These are phyloP conservation scores for Malus sieversii DNA, from an alignment of 306 rosid species.

Conservation along the genomic window DNA sequence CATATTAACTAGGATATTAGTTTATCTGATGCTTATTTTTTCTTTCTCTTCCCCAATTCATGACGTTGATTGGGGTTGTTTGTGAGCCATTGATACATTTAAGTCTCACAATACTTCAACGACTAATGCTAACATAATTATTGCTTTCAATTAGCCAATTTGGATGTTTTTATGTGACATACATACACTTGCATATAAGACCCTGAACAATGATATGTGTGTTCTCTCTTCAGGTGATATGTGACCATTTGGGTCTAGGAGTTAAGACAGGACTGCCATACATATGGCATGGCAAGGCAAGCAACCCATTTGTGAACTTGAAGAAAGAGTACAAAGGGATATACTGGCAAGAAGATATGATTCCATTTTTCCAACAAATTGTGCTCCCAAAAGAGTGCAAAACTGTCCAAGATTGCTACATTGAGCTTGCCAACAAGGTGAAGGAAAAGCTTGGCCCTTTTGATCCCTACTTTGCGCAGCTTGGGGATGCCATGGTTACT, in stretches of 20 bases:
- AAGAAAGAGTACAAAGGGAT: conserved; percentile 45
- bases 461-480: conserved; percentile 45
- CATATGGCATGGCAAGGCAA: conserved; percentile 50
- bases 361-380: conserved; percentile 36
- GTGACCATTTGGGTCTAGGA: conserved; percentile 35
- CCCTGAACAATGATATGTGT: background rate
- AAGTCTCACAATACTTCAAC: too few species aligned
- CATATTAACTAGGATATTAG: too few species aligned
- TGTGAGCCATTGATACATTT: background rate
- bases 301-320: conserved; percentile 42
- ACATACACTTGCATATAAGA: background rate
- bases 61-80: too few species aligned
- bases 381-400: conserved; percentile 30
- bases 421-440: conserved; percentile 36
- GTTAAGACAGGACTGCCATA: conserved; percentile 44
- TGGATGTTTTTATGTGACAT: background rate
- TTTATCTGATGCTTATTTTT: too few species aligned
- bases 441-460: conserved; percentile 30
- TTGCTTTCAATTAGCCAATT: background rate
- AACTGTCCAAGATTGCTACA: conserved; percentile 35
- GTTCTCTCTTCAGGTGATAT: conserved; percentile 27
- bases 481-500: conserved; percentile 64
- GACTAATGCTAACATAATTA: background rate
- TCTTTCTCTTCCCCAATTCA: too few species aligned
- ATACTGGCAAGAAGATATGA: conserved; percentile 41